Percentiles rank a stretch among this genome's conserved stretches.
These are phyloP conservation scores for Globisporangium paroecandrum DNA, from an alignment of 352 stramenopile genomes.

Conservation along the genomic window DNA sequence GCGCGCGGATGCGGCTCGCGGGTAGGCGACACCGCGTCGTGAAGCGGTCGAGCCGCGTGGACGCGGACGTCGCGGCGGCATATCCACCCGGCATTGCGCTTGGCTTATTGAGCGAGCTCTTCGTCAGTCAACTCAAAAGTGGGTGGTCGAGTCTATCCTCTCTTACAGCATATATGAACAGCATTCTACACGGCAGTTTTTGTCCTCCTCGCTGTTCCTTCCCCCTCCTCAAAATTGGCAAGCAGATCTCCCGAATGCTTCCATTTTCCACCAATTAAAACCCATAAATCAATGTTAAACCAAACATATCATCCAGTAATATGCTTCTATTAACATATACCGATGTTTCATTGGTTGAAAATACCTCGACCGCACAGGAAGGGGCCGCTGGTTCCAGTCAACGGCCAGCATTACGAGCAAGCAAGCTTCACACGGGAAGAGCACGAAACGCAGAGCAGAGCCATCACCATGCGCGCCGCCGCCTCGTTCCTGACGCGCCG, in stretches of 20 bases:
- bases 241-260: not conserved
- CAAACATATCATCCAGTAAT: not conserved
- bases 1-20: constrained; percentile 23
- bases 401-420: constrained; percentile 9
- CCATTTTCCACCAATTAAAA: not conserved
- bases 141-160: not conserved
- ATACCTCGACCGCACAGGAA: not conserved
- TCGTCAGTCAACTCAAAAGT: not conserved
- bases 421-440: constrained; percentile 3
- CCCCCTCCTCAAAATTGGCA: not conserved
- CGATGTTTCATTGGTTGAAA: not conserved
- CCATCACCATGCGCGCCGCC: constrained; percentile 33
- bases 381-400: constrained; percentile 6
- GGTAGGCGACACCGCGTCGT: constrained; percentile 56
- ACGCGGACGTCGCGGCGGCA: constrained; percentile 7
- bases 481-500: constrained; percentile 50
- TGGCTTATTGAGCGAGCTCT: constrained; percentile 1
- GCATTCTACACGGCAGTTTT: not conserved
- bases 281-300: not conserved
- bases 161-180: not conserved
- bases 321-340: not conserved
- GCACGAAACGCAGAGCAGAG: not conserved
- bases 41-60: constrained; percentile 39
- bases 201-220: not conserved
- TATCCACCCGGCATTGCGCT: constrained; percentile 9